phyloP scores from a whole-genome alignment of 208 protist genomes.

The Trypanosoma cruzi region DNA sequence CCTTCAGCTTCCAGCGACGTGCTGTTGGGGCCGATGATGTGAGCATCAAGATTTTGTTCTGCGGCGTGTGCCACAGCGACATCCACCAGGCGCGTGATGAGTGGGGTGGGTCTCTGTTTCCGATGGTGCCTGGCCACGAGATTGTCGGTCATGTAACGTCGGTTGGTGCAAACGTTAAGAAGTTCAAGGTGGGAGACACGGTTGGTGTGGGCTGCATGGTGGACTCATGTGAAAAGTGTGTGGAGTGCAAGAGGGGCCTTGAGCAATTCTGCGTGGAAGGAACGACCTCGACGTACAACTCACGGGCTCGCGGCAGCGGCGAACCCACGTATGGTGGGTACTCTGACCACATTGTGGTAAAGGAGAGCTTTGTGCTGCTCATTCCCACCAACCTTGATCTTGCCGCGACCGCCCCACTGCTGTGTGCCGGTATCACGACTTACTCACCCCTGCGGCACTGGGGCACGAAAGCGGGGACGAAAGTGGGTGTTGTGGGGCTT shows the following conservation, averaged over 20 bases:
- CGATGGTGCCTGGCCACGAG: conserved; percentile 86
- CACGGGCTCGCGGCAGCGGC: conserved; percentile 35
- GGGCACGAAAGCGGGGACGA: conserved; percentile 53
- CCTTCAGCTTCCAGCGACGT: conserved; percentile 52
- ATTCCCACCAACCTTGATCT: conserved; percentile 73
- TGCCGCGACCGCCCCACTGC: conserved; percentile 66
- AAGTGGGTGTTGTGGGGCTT: conserved; percentile 82
- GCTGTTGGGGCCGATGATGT: conserved; percentile 56
- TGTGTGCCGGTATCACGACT: conserved; percentile 92
- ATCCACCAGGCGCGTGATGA: conserved; percentile 74
- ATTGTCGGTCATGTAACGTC: conserved; percentile 74
- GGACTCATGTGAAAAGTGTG: conserved; percentile 77
- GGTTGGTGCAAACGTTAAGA: conserved; percentile 68
- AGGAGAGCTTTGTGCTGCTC: conserved; percentile 63
- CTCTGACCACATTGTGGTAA: conserved; percentile 70
- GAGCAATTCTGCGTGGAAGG: conserved; percentile 79
- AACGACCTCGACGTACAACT: conserved; percentile 62
- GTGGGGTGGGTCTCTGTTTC: conserved; percentile 62
- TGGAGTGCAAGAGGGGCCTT: conserved; percentile 58
- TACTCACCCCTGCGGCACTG: conserved; percentile 82
- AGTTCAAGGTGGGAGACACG: conserved; percentile 77
- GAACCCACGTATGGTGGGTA: conserved; percentile 61
- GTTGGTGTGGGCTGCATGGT: conserved; percentile 92
- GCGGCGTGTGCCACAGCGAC: conserved; percentile 88
- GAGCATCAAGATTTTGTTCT: conserved; percentile 61